Percentiles rank a stretch among this genome's conserved stretches.
Evolutionary conservation across 495 filamentous ascomycete genomes (phyloP).

Genomic region (Jackrogersella multiformis): DNA sequence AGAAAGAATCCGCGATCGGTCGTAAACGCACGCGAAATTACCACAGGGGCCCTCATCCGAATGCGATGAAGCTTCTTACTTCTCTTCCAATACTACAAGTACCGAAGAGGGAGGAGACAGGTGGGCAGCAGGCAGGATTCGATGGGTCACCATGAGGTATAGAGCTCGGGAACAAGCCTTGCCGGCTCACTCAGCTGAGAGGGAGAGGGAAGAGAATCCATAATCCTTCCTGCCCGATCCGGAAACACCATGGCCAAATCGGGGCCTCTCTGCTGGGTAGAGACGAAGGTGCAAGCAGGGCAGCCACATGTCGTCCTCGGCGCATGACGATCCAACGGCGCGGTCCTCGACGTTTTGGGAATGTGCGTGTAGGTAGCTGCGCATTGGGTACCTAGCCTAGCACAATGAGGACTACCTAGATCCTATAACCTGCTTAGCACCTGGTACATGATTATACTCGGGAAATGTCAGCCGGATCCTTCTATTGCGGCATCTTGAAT

Average conservation of each 20-base stretch:
- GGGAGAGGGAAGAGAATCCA: not conserved
- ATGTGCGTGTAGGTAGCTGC: not conserved
- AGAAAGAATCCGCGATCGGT: not conserved
- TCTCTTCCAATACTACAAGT: not conserved
- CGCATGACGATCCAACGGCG: slow-evolving; percentile 21
- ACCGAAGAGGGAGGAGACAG: slow-evolving; percentile 4
- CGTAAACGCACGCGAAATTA: slow-evolving; percentile 7
- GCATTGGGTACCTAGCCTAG: too few relatives aligned
- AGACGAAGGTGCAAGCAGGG: slow-evolving; percentile 16
- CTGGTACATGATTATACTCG: not conserved
- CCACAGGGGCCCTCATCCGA: not conserved
- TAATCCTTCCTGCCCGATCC: slow-evolving; percentile 24
- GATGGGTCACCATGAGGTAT: not conserved
- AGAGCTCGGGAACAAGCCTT: not conserved
- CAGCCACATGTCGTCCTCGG: slow-evolving; percentile 24
- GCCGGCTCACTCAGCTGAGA: slow-evolving; percentile 33
- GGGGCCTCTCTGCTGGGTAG: not conserved
- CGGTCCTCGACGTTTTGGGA: not conserved
- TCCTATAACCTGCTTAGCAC: too few relatives aligned
- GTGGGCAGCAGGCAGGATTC: slow-evolving; percentile 1
- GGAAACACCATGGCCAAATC: slow-evolving; percentile 7
- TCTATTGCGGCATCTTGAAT: slow-evolving; percentile 9
- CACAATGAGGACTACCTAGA: too few relatives aligned
- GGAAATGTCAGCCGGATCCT: slow-evolving; percentile 27
- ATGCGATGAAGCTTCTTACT: not conserved